Evolutionary conservation across 129 eudicot genomes (phyloP), one percentile per base, ranked within the genome.

Genomic region (Sambucus nigra): DNA sequence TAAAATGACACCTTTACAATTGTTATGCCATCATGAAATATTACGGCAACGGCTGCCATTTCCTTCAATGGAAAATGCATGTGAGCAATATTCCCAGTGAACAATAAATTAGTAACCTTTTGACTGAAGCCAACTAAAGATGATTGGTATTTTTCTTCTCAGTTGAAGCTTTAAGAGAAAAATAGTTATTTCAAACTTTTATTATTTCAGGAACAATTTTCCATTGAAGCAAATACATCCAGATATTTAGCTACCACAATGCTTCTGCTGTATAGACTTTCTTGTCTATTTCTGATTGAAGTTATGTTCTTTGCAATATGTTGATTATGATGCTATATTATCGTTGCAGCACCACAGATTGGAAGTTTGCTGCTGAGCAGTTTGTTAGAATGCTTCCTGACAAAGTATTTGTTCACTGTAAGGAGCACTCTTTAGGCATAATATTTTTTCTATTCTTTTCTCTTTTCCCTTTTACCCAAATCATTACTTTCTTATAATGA

Each of bases 341-440:
- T 71, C 13, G 56, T 49, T 73, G 73, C 87, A 89, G 97, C 69
- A 64, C 83, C 57, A 35, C 73, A 0, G 87, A 89, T 74, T 84
- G 97, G 97, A 89, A 81, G 68, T 89, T 80, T 63, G 95, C 66
- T 46, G 83, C 95, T 25, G 95, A 84, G 69, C 93, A 78, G 68
- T 89, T 89, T 68, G 86, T 89, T 27, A 65, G 61, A 41, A 44
- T 23, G 70, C 77, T 84, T 44, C 88, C 95, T 7, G 95, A 89
- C 66, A 84, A 73, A 81, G 83, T 89, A 10, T 78, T 61, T 27
- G 88, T 89, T 69, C 97, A 89, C 47, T 66, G 97, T 89, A 81
- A 84, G 97, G 47, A 45, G 18, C 11, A 61, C 46, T 61, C 51
- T 29, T 32, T 53, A 39, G 14, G 3, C 45, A 14, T 8, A 10